A percentile compares a stretch with the other conserved stretches of the same genome.
Evolutionary conservation across 78 protist species (phyloP).

Genomic region (Dictyostelium intermedium): DNA sequence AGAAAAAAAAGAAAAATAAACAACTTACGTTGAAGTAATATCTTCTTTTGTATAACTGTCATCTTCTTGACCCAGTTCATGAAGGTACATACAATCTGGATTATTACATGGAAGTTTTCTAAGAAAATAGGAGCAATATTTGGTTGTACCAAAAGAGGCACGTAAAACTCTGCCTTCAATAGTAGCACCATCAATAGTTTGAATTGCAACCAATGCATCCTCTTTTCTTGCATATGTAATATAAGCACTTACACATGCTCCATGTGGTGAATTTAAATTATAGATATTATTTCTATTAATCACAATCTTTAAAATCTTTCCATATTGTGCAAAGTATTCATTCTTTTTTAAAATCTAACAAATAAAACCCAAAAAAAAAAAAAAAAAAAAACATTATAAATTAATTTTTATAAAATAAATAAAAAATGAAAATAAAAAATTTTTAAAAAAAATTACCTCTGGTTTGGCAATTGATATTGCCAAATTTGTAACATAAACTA

Average conservation of each 20-base stretch:
- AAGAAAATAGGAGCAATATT: slow-evolving; percentile 95
- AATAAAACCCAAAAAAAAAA: not conserved
- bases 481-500: slow-evolving; percentile 95
- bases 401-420: not conserved
- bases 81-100: slow-evolving; percentile 97
- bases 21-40: slow-evolving; percentile 72
- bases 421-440: not conserved
- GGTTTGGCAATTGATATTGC: slow-evolving; percentile 89
- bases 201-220: slow-evolving; percentile 87
- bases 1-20: not conserved
- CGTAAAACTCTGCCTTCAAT: slow-evolving; percentile 85
- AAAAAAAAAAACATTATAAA: not conserved
- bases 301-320: slow-evolving; percentile 91
- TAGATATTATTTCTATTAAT: slow-evolving; percentile 81
- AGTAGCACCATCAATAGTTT: slow-evolving; percentile 78
- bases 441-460: slow-evolving; percentile 52
- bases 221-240: slow-evolving; percentile 87
- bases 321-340: slow-evolving; percentile 95
- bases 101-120: slow-evolving; percentile 88
- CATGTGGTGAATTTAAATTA: slow-evolving; percentile 61
- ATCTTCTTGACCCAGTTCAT: slow-evolving; percentile 90
- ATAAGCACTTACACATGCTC: slow-evolving; percentile 86
- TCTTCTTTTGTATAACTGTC: slow-evolving; percentile 93
- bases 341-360: slow-evolving; percentile 63
- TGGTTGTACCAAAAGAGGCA: slow-evolving; percentile 96